These are phyloP conservation scores for Fusarium sp. DNA, from an alignment of 2,329 filamentous ascomycete species.

Conservation along the genomic window DNA sequence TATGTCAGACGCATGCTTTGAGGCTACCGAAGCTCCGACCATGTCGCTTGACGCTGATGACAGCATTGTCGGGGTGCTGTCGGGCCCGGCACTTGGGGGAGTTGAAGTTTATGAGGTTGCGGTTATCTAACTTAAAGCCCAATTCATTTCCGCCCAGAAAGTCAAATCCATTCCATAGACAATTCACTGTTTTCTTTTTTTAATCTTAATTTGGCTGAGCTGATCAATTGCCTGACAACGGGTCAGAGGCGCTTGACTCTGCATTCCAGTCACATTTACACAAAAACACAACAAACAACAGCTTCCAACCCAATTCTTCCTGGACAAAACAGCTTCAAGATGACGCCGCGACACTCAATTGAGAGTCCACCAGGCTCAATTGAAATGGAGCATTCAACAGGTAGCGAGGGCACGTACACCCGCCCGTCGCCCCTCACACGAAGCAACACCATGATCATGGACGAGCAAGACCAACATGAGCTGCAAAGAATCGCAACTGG, in stretches of 20 bases:
- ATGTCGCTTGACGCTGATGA: not conserved
- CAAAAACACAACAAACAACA: not conserved
- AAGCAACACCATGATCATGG: constrained; percentile 12
- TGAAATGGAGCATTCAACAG: not conserved
- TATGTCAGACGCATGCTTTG: not conserved
- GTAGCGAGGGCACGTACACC: not conserved
- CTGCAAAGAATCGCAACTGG: constrained; percentile 17
- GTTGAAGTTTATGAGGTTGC: not conserved
- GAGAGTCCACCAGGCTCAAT: not conserved
- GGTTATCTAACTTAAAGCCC: not conserved
- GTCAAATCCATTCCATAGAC: not conserved
- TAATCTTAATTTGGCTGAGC: not conserved
- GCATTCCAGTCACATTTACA: not conserved
- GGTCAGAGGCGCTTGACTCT: not conserved
- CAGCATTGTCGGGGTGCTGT: not conserved
- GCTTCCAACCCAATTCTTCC: not conserved
- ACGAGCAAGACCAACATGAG: constrained; percentile 13
- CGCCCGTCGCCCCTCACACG: not conserved
- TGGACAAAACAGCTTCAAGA: not conserved
- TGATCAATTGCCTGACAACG: not conserved
- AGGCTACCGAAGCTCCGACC: not conserved
- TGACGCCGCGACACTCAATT: not conserved
- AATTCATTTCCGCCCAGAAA: not conserved
- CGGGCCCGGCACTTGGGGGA: not conserved
- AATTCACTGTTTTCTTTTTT: not conserved